phyloP scores from a whole-genome alignment of 345 rosid species.

The Brassica rapa region DNA sequence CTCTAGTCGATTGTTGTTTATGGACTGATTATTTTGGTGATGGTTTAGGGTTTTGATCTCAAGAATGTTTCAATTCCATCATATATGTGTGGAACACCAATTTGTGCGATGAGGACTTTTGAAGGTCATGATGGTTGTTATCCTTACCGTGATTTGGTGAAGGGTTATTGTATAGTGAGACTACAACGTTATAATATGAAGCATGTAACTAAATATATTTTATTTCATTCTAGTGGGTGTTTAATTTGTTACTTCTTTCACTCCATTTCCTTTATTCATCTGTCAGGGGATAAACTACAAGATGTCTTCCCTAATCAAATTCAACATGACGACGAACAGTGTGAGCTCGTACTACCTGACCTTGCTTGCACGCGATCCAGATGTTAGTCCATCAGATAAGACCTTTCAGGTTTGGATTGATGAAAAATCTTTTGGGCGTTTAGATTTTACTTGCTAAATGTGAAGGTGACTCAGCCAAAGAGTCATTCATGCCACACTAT shows the following conservation, averaged over 20 bases:
- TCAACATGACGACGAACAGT: neutral
- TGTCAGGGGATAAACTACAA: neutral
- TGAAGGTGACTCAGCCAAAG: neutral
- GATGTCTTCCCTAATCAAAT: neutral
- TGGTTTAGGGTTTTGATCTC: neutral
- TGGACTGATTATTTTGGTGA: neutral
- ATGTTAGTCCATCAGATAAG: neutral
- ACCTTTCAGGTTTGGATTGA: neutral
- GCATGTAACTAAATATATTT: neutral
- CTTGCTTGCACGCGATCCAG: neutral
- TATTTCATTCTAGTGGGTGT: neutral
- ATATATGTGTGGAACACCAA: neutral
- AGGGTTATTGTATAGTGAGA: neutral
- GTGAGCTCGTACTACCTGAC: slow-evolving; percentile 6
- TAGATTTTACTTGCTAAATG: neutral
- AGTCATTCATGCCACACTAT: neutral
- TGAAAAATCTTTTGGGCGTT: neutral
- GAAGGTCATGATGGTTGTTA: neutral
- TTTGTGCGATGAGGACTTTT: neutral
- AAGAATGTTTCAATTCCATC: neutral
- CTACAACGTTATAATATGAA: neutral
- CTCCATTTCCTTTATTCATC: neutral
- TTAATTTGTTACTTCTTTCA: neutral
- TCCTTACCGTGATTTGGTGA: neutral
- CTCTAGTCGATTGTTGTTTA: neutral